These are phyloP conservation scores for Solanum appendiculatum DNA, from an alignment of 257 asterid species.

Conservation along the genomic window DNA sequence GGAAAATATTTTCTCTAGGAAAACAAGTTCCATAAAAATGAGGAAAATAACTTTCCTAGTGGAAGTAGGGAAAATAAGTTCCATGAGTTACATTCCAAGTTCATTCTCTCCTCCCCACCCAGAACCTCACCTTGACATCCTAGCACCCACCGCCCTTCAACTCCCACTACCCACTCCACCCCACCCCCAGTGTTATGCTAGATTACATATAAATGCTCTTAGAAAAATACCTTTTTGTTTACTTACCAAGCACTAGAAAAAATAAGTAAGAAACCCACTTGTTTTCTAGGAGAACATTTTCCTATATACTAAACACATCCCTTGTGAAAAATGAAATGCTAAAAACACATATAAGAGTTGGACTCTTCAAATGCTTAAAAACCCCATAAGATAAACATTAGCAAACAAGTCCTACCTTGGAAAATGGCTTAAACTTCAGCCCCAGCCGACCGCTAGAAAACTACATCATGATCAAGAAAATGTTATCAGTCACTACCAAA, in stretches of 20 bases:
- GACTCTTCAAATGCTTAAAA: background rate
- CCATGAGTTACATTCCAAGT: background rate
- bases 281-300: background rate
- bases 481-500: background rate
- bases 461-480: constrained; percentile 21
- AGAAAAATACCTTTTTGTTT: background rate
- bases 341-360: background rate
- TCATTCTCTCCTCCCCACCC: background rate
- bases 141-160: background rate
- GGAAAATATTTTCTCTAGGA: background rate
- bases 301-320: background rate
- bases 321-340: background rate
- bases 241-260: background rate
- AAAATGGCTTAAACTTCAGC: constrained; percentile 71
- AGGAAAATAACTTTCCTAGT: background rate
- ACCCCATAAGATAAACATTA: background rate
- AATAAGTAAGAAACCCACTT: background rate
- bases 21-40: background rate
- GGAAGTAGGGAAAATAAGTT: background rate
- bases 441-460: constrained; percentile 80
- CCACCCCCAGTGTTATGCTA: background rate
- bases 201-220: background rate
- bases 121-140: background rate
- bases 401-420: constrained; percentile 46
- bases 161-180: background rate